phyloP scores from a whole-genome alignment of 2,329 filamentous ascomycete genomes.

The Penicillium sp. region DNA sequence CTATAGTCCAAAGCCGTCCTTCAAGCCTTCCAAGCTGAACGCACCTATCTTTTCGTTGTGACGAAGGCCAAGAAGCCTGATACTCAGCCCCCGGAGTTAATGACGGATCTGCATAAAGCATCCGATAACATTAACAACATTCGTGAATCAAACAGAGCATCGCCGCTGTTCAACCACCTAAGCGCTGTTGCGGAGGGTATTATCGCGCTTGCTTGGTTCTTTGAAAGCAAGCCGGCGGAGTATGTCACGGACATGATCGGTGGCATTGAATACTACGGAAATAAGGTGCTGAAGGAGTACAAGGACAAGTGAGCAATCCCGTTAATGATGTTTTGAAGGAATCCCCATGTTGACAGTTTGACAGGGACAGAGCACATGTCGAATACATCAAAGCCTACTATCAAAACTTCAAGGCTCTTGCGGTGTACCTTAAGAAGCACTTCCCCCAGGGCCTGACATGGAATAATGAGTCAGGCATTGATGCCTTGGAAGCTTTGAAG shows the following conservation, averaged over 20 bases:
- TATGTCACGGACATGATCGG: slow-evolving; percentile 80
- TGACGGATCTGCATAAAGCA: slow-evolving; percentile 83
- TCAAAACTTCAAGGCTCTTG: slow-evolving; percentile 79
- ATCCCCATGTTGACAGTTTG: slow-evolving; percentile 21
- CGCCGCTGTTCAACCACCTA: slow-evolving; percentile 75
- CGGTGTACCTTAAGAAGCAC: slow-evolving; percentile 80
- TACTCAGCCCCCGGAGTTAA: slow-evolving; percentile 67
- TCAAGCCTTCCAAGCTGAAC: slow-evolving; percentile 76
- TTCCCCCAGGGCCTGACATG: slow-evolving; percentile 78
- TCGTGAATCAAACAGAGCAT: slow-evolving; percentile 76
- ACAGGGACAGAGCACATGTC: slow-evolving; percentile 73
- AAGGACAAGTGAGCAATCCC: slow-evolving; percentile 67
- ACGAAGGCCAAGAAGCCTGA: slow-evolving; percentile 93
- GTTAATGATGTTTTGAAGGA: not conserved
- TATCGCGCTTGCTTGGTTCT: slow-evolving; percentile 85
- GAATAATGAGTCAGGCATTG: slow-evolving; percentile 74
- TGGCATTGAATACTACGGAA: slow-evolving; percentile 89
- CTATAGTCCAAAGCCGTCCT: slow-evolving; percentile 56
- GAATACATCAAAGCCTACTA: slow-evolving; percentile 95
- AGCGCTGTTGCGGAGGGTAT: slow-evolving; percentile 88
- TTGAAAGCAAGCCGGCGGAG: slow-evolving; percentile 78
- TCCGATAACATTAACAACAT: slow-evolving; percentile 77
- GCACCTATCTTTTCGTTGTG: slow-evolving; percentile 81
- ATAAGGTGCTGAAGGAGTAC: slow-evolving; percentile 86
- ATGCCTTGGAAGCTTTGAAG: slow-evolving; percentile 69